Percentiles rank a stretch among this genome's conserved stretches.
Evolutionary conservation across 352 stramenopile genomes (phyloP).

Genomic region (Halophytophthora batemanensis): DNA sequence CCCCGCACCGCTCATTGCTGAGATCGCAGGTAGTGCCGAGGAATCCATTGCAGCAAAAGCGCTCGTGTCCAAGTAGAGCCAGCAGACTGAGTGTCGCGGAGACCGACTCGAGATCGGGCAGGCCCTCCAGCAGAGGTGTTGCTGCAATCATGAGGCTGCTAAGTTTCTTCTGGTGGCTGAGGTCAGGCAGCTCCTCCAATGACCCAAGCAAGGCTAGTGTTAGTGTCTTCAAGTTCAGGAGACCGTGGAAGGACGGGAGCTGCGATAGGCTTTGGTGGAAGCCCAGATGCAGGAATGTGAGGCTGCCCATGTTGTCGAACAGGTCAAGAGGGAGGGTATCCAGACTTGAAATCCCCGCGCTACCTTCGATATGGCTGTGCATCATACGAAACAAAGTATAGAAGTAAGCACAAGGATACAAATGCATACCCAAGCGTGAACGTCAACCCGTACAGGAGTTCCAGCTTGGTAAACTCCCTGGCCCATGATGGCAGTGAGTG

Average conservation of each 20-base stretch:
- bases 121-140: background rate
- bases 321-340: conserved; percentile 7
- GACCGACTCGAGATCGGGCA: conserved; percentile 14
- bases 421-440: too few species aligned
- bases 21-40: conserved; percentile 10
- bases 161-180: conserved; percentile 10
- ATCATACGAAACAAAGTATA: background rate
- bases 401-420: background rate
- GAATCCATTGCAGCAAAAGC: conserved; percentile 28
- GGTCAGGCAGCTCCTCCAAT: conserved; percentile 6
- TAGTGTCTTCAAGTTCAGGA: conserved; percentile 12
- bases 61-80: background rate
- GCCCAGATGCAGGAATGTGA: conserved; percentile 12
- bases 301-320: conserved; percentile 12
- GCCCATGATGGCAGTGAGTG: too few species aligned
- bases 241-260: conserved; percentile 6
- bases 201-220: conserved; percentile 10
- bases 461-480: too few species aligned
- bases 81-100: background rate
- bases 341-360: conserved; percentile 10
- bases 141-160: conserved; percentile 2
- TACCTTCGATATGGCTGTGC: conserved; percentile 15
- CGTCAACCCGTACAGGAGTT: too few species aligned
- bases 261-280: conserved; percentile 9
- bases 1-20: conserved; percentile 3